Conservation (phyloP, 2,329 filamentous ascomycete genomes). For the Fusarium caatingaense region DNA sequence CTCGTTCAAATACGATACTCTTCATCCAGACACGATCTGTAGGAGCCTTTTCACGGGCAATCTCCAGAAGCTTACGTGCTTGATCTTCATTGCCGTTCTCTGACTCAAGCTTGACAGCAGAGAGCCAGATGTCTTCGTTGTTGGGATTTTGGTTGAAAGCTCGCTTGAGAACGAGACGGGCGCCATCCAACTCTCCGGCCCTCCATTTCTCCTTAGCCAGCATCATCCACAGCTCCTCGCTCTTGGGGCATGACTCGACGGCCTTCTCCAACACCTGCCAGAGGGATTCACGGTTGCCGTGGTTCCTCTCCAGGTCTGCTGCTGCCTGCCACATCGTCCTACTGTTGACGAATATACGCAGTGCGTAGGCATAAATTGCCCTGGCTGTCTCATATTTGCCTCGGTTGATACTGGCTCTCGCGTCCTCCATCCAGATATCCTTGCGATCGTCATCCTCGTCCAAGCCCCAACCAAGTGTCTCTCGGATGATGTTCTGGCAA, state of each 20-base stretch:
- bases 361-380: constrained; percentile 91
- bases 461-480: constrained; percentile 91
- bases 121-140: constrained; percentile 98
- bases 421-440: constrained; percentile 96
- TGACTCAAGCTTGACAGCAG: constrained; percentile 94
- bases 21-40: constrained; percentile 99
- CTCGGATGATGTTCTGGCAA: constrained; percentile 88
- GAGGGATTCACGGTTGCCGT: constrained; percentile 84
- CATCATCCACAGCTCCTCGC: constrained; percentile 94
- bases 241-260: constrained; percentile 91
- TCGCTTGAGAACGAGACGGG: constrained; percentile 83
- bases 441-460: constrained; percentile 98
- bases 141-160: constrained; percentile 96
- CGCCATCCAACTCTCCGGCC: constrained; percentile 86
- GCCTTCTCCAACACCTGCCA: constrained; percentile 91
- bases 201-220: constrained; percentile 96
- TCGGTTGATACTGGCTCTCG: constrained; percentile 81
- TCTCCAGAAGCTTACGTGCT: constrained; percentile 82
- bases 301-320: constrained; percentile 89
- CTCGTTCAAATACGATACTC: constrained; percentile 91
- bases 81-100: constrained; percentile 86
- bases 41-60: constrained; percentile 87
- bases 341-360: constrained; percentile 89
- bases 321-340: constrained; percentile 91
- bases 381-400: constrained; percentile 90